Percentiles rank a stretch among this genome's conserved stretches.
These are phyloP conservation scores for Calonectria leucothoes DNA, from an alignment of 2,329 filamentous ascomycete species.

Conservation along the genomic window DNA sequence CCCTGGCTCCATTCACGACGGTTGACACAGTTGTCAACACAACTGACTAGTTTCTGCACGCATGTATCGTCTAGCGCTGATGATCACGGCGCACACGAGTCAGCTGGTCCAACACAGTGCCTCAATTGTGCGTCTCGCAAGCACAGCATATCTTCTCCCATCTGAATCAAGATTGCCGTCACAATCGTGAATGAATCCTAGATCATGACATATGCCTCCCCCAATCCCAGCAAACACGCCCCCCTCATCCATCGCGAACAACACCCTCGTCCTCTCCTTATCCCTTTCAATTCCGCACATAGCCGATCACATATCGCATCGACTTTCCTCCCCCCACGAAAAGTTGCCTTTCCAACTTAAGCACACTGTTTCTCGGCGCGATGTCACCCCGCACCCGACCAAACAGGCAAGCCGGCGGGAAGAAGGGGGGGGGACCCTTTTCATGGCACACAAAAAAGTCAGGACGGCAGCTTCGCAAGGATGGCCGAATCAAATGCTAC, in stretches of 20 bases:
- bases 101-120: conserved; percentile 1
- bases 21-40: background rate
- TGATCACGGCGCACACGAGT: background rate
- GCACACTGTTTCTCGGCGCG: background rate
- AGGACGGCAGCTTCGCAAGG: background rate
- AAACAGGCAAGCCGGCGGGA: conserved; percentile 2
- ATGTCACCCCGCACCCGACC: background rate
- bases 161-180: background rate
- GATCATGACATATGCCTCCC: background rate
- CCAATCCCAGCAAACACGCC: background rate
- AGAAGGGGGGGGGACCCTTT: too few species aligned
- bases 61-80: background rate
- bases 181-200: background rate
- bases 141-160: background rate
- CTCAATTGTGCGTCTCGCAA: background rate
- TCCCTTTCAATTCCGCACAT: background rate
- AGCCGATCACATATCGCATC: background rate
- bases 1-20: background rate
- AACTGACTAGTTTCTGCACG: background rate
- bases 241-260: background rate
- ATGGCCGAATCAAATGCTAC: conserved; percentile 1
- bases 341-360: background rate
- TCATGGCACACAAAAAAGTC: background rate
- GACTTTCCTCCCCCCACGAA: background rate
- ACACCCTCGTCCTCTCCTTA: background rate